Evolutionary conservation across 169 alveolate genomes (phyloP), one percentile per base, ranked within the genome.

Genomic region (Sarcocystis neurona): DNA sequence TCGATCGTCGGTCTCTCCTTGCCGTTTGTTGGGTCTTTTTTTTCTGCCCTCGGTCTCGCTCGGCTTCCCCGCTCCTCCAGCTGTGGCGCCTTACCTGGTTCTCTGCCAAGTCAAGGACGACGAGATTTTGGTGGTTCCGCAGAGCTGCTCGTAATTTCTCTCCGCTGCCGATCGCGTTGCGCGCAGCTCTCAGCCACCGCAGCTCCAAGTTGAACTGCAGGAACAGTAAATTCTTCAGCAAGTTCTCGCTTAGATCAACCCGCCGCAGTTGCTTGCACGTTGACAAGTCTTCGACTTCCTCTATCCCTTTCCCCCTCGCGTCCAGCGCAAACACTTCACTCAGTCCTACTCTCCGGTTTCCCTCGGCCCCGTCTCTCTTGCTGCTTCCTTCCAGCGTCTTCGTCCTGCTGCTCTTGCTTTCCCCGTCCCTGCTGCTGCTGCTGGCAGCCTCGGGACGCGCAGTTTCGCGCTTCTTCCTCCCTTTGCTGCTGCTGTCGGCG

Each of bases 181-280:
- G 43, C 43, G 75, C 75, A n/a, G 75, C 75, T 41, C 32, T 63
- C 37, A 63, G 75, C 75, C 75, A 63, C 43, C 75, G 75, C 75
- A 63, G 41, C 43, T 63, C 37, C 10, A 63, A 2, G 75, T 63
- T 63, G 44, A 63, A 30, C 8, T 37, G 18, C 27, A 63, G 75
- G 43, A 63, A 63, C 20, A 63, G 75, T 5, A 37, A 37, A 10
- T n/a, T 41, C 43, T 37, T 15, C 4, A 63, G 75, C 32, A 4
- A 30, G 75, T 63, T 63, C 12, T 41, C 75, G 43, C 75, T 63
- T 20, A 63, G 27, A 43, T 63, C 75, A 20, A 63, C 46, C 6
- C 75, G 10, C 75, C 32, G 27, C 43, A 63, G 75, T 5, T 41
- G 27, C 43, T 63, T 63, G 75, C 32, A 63, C 46, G 44, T 30